Conservation (phyloP, 2,329 filamentous ascomycete genomes). For the Aschersonia sp. region DNA sequence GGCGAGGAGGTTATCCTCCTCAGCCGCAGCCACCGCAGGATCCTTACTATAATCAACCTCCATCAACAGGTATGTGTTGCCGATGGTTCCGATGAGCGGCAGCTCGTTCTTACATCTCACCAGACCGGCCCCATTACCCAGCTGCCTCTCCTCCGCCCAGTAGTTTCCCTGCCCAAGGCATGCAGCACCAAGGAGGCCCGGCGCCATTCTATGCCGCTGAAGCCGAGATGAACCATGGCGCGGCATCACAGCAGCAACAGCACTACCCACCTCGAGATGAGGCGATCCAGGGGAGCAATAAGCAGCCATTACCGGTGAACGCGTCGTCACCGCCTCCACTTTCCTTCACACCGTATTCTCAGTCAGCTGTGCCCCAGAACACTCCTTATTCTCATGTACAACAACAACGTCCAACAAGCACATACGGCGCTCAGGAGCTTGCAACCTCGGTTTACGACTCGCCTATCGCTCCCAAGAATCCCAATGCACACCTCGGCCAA, state of each 20-base stretch:
- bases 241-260: slow-evolving; percentile 18
- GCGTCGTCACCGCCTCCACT: slow-evolving; percentile 35
- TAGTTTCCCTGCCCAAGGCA: slow-evolving; percentile 10
- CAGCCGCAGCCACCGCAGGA: slow-evolving; percentile 29
- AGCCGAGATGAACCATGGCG: slow-evolving; percentile 29
- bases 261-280: slow-evolving; percentile 38
- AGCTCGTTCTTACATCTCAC: slow-evolving; percentile 3
- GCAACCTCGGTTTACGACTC: slow-evolving; percentile 67
- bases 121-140: slow-evolving; percentile 32
- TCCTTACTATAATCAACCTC: slow-evolving; percentile 50
- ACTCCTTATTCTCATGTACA: slow-evolving; percentile 22
- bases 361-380: slow-evolving; percentile 11
- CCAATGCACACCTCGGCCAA: slow-evolving; percentile 12
- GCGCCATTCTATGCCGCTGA: slow-evolving; percentile 55
- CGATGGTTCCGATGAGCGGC: no score
- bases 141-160: slow-evolving; percentile 35
- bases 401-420: slow-evolving; percentile 47
- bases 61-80: slow-evolving; percentile 16
- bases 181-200: slow-evolving; percentile 34
- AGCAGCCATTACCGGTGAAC: slow-evolving; percentile 17
- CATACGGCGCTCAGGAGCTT: slow-evolving; percentile 61
- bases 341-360: slow-evolving; percentile 27
- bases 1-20: slow-evolving; percentile 25
- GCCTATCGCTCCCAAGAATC: slow-evolving; percentile 43
- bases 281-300: slow-evolving; percentile 6